These are phyloP conservation scores for Clarireedia homoeocarpa DNA, from an alignment of 2,329 filamentous ascomycete genomes.

Conservation along the genomic window DNA sequence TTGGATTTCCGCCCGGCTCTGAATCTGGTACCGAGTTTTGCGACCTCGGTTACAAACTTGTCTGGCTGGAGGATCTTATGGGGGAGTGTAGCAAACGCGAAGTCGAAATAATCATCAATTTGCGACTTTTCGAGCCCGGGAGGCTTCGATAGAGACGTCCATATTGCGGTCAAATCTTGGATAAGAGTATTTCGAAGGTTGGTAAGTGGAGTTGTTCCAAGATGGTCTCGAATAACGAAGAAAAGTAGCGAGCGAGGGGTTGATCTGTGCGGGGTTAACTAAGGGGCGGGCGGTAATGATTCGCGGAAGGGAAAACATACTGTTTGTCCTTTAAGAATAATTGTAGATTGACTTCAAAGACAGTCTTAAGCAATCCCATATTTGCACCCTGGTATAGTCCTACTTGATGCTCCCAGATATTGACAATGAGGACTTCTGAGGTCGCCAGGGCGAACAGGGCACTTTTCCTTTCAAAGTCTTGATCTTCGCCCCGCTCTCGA, in stretches of 20 bases:
- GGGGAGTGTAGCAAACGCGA: constrained; percentile 89
- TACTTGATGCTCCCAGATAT: constrained; percentile 99
- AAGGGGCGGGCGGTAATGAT: constrained; percentile 10
- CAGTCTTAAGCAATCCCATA: constrained; percentile 96
- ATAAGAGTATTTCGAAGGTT: constrained; percentile 87
- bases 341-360: constrained; percentile 97
- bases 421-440: constrained; percentile 95
- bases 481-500: constrained; percentile 90
- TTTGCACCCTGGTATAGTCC: constrained; percentile 97
- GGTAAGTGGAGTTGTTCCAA: constrained; percentile 81
- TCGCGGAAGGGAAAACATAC: constrained; percentile 41
- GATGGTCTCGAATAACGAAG: constrained; percentile 96
- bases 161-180: constrained; percentile 86
- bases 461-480: constrained; percentile 98
- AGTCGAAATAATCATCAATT: constrained; percentile 98
- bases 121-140: constrained; percentile 76
- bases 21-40: constrained; percentile 74
- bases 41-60: constrained; percentile 75
- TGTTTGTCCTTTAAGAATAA: constrained; percentile 93
- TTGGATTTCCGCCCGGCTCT: constrained; percentile 68
- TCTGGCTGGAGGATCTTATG: constrained; percentile 96
- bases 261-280: constrained; percentile 46
- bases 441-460: constrained; percentile 94
- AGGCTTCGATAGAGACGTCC: constrained; percentile 88
- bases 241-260: constrained; percentile 88